These are phyloP conservation scores for Nymphaea colorata DNA, from an alignment of 164 flowering plant genomes.

Conservation along the genomic window DNA sequence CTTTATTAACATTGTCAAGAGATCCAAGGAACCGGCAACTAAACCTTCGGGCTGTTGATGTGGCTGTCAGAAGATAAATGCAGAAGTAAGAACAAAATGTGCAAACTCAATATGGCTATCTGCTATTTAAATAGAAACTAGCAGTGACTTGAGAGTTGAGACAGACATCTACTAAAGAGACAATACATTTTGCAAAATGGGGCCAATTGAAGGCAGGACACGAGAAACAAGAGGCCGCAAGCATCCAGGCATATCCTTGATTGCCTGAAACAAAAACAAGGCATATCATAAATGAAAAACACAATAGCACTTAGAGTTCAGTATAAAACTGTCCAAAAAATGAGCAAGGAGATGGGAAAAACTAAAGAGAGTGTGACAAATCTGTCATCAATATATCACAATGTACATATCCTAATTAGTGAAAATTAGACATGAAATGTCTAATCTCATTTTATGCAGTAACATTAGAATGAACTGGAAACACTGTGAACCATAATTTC, in stretches of 20 bases:
- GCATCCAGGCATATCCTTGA: slow-evolving; percentile 75
- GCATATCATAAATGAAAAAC: not conserved
- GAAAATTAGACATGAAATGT: too few species aligned
- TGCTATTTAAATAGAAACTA: not conserved
- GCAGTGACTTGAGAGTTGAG: not conserved
- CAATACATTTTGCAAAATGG: slow-evolving; percentile 57
- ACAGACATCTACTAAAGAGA: not conserved
- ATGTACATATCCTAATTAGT: too few species aligned
- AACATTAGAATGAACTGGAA: too few species aligned
- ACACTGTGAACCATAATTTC: too few species aligned
- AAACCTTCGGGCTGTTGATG: slow-evolving; percentile 80
- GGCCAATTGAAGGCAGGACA: slow-evolving; percentile 60
- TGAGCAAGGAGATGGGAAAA: too few species aligned
- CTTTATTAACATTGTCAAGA: slow-evolving; percentile 84
- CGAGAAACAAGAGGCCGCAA: slow-evolving; percentile 60
- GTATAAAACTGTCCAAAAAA: too few species aligned
- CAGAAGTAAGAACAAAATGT: slow-evolving; percentile 11
- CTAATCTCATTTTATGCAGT: too few species aligned
- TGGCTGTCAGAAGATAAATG: slow-evolving; percentile 40
- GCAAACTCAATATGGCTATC: not conserved
- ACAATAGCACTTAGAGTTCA: too few species aligned
- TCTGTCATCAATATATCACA: too few species aligned
- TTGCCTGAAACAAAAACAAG: slow-evolving; percentile 34
- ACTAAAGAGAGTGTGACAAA: too few species aligned
- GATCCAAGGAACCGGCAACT: slow-evolving; percentile 85